Evolutionary conservation across 1,139 yeast genomes (phyloP).

Genomic region (Kodamaea anthophila): DNA sequence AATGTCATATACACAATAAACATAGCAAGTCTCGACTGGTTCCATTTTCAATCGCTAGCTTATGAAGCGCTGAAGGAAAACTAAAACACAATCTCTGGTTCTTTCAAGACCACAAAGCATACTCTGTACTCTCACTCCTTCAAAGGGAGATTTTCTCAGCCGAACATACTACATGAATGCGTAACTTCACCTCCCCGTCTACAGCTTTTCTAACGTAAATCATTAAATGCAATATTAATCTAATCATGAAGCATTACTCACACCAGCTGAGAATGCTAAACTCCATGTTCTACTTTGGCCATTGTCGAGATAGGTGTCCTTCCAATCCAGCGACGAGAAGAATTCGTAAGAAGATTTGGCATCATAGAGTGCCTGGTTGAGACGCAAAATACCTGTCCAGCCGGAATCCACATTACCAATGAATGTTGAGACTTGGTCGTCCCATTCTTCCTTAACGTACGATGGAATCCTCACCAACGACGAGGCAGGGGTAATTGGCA

Average conservation of each 20-base stretch:
- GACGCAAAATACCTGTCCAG: constrained; percentile 80
- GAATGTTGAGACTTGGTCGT: constrained; percentile 41
- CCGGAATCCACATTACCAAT: constrained; percentile 60
- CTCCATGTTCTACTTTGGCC: constrained; percentile 94
- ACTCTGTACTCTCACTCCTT: too few relatives aligned
- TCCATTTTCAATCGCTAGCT: too few relatives aligned
- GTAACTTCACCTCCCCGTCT: too few relatives aligned
- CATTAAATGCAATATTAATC: constrained; percentile 1
- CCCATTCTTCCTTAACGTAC: constrained; percentile 82
- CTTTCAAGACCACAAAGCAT: too few relatives aligned
- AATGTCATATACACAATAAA: too few relatives aligned
- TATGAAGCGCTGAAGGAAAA: too few relatives aligned
- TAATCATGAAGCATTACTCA: constrained; percentile 11
- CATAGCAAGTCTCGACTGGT: too few relatives aligned
- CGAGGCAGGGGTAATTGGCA: constrained; percentile 84
- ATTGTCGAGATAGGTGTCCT: constrained; percentile 57
- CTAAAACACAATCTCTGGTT: too few relatives aligned
- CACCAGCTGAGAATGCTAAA: constrained; percentile 47
- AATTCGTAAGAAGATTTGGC: constrained; percentile 61
- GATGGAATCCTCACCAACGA: constrained; percentile 63
- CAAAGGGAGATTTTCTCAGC: too few relatives aligned
- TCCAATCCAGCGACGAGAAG: constrained; percentile 51
- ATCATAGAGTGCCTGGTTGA: constrained; percentile 73
- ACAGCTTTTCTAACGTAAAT: too few relatives aligned
- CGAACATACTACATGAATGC: too few relatives aligned